phyloP scores from a whole-genome alignment of 164 flowering plant species.

The Litsea cubeba region DNA sequence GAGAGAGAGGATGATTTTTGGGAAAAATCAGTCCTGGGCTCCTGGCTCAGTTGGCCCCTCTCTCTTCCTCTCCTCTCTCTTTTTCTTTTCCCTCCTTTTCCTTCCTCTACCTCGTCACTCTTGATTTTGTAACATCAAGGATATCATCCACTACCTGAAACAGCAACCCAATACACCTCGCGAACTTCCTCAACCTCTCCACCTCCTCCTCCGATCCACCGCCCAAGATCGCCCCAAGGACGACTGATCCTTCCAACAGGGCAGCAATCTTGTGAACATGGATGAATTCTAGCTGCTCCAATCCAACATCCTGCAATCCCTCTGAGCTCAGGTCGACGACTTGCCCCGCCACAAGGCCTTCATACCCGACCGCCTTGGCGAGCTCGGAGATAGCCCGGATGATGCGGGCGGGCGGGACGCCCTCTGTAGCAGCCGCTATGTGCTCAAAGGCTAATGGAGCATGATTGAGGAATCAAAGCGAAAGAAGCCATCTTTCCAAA shows the following conservation, averaged over 20 bases:
- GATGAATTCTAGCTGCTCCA: slow-evolving; percentile 61
- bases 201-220: slow-evolving; percentile 58
- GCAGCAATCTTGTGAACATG: slow-evolving; percentile 75
- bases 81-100: too few relatives aligned
- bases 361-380: slow-evolving; percentile 54
- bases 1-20: too few relatives aligned
- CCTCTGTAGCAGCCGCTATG: slow-evolving; percentile 38
- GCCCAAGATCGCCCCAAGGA: slow-evolving; percentile 66
- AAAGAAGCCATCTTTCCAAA: neutral
- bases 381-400: slow-evolving; percentile 54
- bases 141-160: slow-evolving; percentile 87
- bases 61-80: too few relatives aligned
- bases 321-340: slow-evolving; percentile 58
- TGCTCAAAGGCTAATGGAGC: slow-evolving; percentile 51
- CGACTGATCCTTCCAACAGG: slow-evolving; percentile 60
- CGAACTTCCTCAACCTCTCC: slow-evolving; percentile 54
- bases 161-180: slow-evolving; percentile 54
- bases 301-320: slow-evolving; percentile 43
- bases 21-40: too few relatives aligned
- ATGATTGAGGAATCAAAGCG: neutral
- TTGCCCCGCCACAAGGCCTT: slow-evolving; percentile 76
- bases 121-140: slow-evolving; percentile 62
- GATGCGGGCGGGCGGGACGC: slow-evolving; percentile 35
- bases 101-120: too few relatives aligned
- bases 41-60: too few relatives aligned